Conservation (phyloP, 495 filamentous ascomycete genomes). For the Copromyces sp. region DNA sequence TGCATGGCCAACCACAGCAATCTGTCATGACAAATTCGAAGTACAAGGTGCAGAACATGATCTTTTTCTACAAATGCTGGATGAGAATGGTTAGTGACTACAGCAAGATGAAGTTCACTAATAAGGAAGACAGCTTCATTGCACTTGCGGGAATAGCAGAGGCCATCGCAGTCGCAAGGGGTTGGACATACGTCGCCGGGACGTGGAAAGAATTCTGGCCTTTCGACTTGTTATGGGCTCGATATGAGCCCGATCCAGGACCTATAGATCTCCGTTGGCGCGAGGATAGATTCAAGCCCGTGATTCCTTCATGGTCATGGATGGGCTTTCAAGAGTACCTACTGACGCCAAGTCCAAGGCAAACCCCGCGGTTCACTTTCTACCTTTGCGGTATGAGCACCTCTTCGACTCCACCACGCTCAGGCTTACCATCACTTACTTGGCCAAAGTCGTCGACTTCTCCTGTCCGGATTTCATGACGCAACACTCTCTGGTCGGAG, state of each 20-base stretch:
- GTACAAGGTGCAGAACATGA: neutral
- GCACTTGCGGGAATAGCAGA: constrained; percentile 12
- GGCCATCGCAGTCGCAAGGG: neutral
- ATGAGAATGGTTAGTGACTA: constrained; percentile 1
- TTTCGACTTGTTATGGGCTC: constrained; percentile 2
- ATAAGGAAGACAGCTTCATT: constrained; percentile 9
- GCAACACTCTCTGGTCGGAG: neutral
- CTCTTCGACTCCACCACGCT: neutral
- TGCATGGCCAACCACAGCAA: neutral
- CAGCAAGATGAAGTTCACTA: constrained; percentile 1
- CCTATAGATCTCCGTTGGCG: neutral
- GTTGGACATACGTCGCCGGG: constrained; percentile 11
- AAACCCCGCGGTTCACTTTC: neutral
- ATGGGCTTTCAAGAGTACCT: neutral
- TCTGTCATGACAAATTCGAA: neutral
- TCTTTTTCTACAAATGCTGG: neutral
- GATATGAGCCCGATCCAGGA: neutral
- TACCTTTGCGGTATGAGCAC: neutral
- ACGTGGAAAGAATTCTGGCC: constrained; percentile 8
- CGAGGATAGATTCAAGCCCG: neutral
- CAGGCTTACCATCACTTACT: neutral
- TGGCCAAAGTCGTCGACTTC: neutral
- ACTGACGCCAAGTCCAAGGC: neutral
- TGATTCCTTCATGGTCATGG: neutral
- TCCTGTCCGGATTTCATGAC: neutral